Conservation (phyloP, 495 filamentous ascomycete genomes). For the Pyronema domesticum region DNA sequence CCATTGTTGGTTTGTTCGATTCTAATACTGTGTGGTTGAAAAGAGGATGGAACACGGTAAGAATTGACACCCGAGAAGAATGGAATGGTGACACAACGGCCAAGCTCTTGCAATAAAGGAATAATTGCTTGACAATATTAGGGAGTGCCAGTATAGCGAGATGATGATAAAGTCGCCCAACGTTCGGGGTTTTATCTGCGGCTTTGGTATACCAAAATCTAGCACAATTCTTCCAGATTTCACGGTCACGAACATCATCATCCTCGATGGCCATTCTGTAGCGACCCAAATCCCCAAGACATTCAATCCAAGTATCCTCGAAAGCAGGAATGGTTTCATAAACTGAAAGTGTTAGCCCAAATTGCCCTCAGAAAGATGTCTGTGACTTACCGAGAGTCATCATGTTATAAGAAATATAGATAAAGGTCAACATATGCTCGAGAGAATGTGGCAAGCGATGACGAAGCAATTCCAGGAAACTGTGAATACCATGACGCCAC, state of each 20-base stretch:
- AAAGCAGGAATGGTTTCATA: conserved; percentile 60
- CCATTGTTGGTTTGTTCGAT: conserved; percentile 9
- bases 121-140: conserved; percentile 55
- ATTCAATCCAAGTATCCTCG: conserved; percentile 80
- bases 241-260: conserved; percentile 48
- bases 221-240: conserved; percentile 61
- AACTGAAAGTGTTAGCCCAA: too few species aligned
- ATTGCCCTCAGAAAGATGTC: too few species aligned
- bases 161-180: conserved; percentile 70
- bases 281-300: conserved; percentile 57
- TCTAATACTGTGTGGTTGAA: conserved; percentile 25
- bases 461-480: conserved; percentile 55
- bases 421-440: conserved; percentile 71
- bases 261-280: conserved; percentile 71
- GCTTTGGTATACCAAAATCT: conserved; percentile 69
- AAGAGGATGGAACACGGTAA: conserved; percentile 43
- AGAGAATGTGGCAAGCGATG: conserved; percentile 49
- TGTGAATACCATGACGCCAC: conserved; percentile 72
- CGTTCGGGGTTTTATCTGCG: conserved; percentile 47
- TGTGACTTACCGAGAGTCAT: conserved; percentile 38
- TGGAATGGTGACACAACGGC: conserved; percentile 29
- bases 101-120: conserved; percentile 39
- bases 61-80: conserved; percentile 41
- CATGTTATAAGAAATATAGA: conserved; percentile 66
- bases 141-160: conserved; percentile 64